Evolutionary conservation across 2,329 filamentous ascomycete species (phyloP).

Genomic region (Fusarium devonianum): DNA sequence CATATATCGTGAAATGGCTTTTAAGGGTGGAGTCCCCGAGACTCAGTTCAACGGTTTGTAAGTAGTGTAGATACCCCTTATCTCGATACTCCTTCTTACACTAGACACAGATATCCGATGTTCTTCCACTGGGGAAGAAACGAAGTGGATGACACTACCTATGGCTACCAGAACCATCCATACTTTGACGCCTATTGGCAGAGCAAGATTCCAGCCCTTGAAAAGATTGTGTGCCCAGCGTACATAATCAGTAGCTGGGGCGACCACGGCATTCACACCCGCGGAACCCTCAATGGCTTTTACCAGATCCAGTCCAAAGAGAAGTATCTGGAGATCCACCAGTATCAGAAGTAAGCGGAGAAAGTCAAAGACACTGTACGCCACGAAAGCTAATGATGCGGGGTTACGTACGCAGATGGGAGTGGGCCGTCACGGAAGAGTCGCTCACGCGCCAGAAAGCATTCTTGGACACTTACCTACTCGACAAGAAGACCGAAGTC

Average conservation of each 20-base stretch:
- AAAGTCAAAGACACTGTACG: not conserved
- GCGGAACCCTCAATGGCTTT: not conserved
- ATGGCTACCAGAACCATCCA: not conserved
- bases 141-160: not conserved
- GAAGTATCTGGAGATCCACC: not conserved
- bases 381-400: not conserved
- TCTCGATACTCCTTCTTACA: not conserved
- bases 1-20: not conserved
- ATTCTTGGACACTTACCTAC: not conserved
- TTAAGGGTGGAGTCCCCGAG: not conserved
- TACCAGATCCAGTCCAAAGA: not conserved
- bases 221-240: not conserved
- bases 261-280: not conserved
- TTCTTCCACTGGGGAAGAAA: not conserved
- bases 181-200: not conserved
- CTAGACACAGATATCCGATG: not conserved
- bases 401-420: no score
- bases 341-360: not conserved
- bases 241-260: not conserved
- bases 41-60: not conserved
- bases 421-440: not conserved
- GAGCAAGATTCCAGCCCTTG: not conserved
- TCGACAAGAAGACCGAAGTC: not conserved
- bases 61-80: not conserved
- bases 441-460: not conserved